Percentiles rank a stretch among this genome's conserved stretches.
Conservation (phyloP, 2,329 filamentous ascomycete genomes). For the Aquanectria penicillioides region DNA sequence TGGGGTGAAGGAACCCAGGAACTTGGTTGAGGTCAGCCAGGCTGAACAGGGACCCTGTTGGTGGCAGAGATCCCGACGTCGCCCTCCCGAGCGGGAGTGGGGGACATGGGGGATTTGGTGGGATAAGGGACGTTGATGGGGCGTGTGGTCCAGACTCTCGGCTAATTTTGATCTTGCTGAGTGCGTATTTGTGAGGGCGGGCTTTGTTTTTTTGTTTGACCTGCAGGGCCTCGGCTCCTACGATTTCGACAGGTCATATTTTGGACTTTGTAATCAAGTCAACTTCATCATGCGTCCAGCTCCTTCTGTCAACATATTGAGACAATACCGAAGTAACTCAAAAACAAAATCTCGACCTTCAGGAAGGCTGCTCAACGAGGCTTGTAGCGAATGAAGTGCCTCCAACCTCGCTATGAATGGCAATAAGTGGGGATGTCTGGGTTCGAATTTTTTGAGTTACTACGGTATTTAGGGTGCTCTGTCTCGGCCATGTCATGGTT, state of each 20-base stretch:
- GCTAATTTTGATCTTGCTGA: not conserved
- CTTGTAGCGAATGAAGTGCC: too few relatives aligned
- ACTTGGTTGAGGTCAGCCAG: constrained; percentile 19
- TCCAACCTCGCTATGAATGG: too few relatives aligned
- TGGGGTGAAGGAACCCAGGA: constrained; percentile 12
- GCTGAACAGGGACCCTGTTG: not conserved
- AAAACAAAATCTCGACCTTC: too few relatives aligned
- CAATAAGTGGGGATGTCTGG: too few relatives aligned
- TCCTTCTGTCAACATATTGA: constrained; percentile 10
- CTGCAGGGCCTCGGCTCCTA: constrained; percentile 24
- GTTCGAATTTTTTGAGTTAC: too few relatives aligned
- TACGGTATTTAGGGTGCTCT: too few relatives aligned
- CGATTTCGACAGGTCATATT: constrained; percentile 31
- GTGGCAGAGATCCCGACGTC: not conserved
- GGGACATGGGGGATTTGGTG: not conserved
- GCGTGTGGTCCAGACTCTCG: constrained; percentile 21
- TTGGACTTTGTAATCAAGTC: constrained; percentile 28
- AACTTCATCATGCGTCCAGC: constrained; percentile 19
- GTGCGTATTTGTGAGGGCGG: not conserved
- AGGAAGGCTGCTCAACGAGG: too few relatives aligned
- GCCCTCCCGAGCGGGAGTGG: not conserved
- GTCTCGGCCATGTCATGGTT: too few relatives aligned
- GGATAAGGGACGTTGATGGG: not conserved
- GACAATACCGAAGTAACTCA: not conserved
- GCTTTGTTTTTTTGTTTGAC: constrained; percentile 19